phyloP scores from a whole-genome alignment of 225 moss, liverwort and hornwort species.

The Lunularia cruciata region DNA sequence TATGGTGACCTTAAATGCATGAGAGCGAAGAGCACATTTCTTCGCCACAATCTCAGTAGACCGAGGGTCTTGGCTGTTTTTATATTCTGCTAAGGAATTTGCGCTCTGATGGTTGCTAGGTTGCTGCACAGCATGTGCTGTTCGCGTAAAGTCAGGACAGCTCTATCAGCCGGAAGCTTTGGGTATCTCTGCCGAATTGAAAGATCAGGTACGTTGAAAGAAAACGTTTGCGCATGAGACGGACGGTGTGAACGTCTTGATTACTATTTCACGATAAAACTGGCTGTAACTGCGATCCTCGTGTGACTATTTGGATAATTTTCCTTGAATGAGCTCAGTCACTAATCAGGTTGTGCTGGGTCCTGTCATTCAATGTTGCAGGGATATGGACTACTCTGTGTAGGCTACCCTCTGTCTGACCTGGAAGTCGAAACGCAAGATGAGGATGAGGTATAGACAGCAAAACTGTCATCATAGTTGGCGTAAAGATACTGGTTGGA shows the following conservation, averaged over 20 bases:
- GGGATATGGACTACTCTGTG: slow-evolving; percentile 97
- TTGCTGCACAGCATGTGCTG: slow-evolving; percentile 98
- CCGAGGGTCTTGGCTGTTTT: too few relatives aligned
- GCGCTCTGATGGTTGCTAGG: slow-evolving; percentile 40
- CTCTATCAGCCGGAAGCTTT: slow-evolving; percentile 94
- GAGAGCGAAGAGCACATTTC: too few relatives aligned
- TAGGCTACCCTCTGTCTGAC: slow-evolving; percentile 92
- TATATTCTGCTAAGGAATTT: too few relatives aligned
- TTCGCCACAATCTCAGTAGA: too few relatives aligned
- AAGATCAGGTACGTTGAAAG: slow-evolving; percentile 58
- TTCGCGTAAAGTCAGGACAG: slow-evolving; percentile 87
- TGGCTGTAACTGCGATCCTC: background rate
- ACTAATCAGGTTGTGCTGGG: too few relatives aligned
- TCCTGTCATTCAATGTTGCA: slow-evolving; percentile 34
- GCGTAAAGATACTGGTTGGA: background rate
- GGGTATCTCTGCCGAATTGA: slow-evolving; percentile 88
- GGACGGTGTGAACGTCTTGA: too few relatives aligned
- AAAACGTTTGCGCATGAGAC: too few relatives aligned
- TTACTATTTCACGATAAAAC: too few relatives aligned
- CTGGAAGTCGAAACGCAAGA: slow-evolving; percentile 98
- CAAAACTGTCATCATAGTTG: background rate
- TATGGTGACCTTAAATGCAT: too few relatives aligned
- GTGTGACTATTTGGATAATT: background rate
- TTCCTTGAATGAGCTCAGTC: too few relatives aligned
- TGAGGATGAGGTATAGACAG: slow-evolving; percentile 82